Evolutionary conservation across 1,139 yeast species (phyloP), one percentile per base, ranked within the genome.

Genomic region (Yamadazyma jaroonii): DNA sequence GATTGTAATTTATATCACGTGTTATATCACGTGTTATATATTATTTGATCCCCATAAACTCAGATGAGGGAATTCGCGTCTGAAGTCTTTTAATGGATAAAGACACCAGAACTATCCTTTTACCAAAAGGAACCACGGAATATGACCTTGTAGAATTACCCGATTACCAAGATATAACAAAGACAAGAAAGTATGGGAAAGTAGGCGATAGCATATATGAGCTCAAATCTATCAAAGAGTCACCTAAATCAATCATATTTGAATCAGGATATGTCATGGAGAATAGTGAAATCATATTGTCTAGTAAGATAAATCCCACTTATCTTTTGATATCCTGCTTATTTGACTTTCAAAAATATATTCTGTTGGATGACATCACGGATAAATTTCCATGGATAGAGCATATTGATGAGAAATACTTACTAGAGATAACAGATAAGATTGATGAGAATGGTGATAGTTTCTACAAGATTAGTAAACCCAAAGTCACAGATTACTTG

Each of bases 321-420:
- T 79, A 67, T 51, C 50, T 68, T 9, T 47, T 79, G 38, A 53
- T 77, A 9, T 47, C 65, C 3, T 59, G 64, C 36, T 64, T 77
- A 49, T 48, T 56, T 26, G 43, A 47, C 9, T 45, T 48, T 24
- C n/a, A 13, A 4, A 35, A 33, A 10, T 69, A 63, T 45, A 61
- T 72, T 22, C 61, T 76, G 0, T 47, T 64, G 11, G 81, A 78
- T 26, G 83, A 79, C 47, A 48, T 78, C 3, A 47, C 64, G 12
- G 85, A 80, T 46, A 54, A 57, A 12, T 50, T 54, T 5, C 56
- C 52, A 3, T 55, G 75, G 48, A 45, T 47, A 2, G 41, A 28
- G 1, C 49, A 61, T 2, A 46, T 80, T 25, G 48, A 45, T 1
- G 27, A 20, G 11, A 9, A n/a, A 11, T 12, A 28, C 13, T 24